Evolutionary conservation across 108 stramenopile genomes (phyloP), one percentile per base, ranked within the genome.

Genomic region (Nannochloropsis gaditana): DNA sequence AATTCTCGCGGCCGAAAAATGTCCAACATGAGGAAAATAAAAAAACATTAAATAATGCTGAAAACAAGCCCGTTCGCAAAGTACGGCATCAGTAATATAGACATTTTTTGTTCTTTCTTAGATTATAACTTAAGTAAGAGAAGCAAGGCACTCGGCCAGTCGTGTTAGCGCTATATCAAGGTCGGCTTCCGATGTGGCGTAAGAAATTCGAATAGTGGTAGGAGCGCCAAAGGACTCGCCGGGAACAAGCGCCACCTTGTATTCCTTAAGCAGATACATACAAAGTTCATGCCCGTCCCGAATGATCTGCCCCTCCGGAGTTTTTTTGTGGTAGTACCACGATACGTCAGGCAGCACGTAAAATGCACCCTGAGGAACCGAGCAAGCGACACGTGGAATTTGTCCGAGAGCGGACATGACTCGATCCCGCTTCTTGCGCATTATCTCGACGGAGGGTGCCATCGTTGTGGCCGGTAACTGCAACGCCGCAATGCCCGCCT

Each of bases 331-430:
- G 84, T 86, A 94, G 84, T 92, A 94, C n/a, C 45, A 83, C 42
- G 93, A 92, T 4, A 98, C 94, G 84, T 97, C 96, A 21, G 96
- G 96, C 9, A 98, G 86, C 47, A 96, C 95, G 82, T 98, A 98
- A 87, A 98, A 98, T 3, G 97, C 96, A 10, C 97, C 97, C 44
- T 93, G 95, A 44, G 95, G 93, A 15, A 94, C 91, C 9, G 90
- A 83, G 21, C 93, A 90, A 2, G 42, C 85, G 41, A 97, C 93
- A 2, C 90, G 84, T 1, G 92, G 92, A 84, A 96, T 96, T 43
- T 91, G 90, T 6, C 84, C 81, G 80, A 98, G 90, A 44, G 90
- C 85, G 31, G 81, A 84, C 80, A 97, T 82, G 9, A 95, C 96
- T 89, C 92, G 94, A 90, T 98, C 95, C 83, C 83, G 44, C 84